Evolutionary conservation across 495 filamentous ascomycete genomes (phyloP), one percentile per base, ranked within the genome.

Genomic region (Friedmanniomyces endolithicus): DNA sequence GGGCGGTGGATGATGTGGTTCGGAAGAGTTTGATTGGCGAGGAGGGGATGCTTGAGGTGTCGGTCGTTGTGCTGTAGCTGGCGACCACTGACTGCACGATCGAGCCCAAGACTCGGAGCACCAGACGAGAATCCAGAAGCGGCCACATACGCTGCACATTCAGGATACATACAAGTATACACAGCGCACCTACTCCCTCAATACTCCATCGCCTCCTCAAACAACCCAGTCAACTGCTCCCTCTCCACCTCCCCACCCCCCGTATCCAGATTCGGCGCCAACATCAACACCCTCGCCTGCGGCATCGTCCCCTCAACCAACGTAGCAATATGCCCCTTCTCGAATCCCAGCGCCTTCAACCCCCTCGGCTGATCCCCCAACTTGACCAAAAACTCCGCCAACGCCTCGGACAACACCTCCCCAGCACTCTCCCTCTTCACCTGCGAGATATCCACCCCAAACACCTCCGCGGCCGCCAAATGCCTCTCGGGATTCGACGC

Each of bases 251-350:
- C 76, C 7, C 75, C 75, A 60, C 78, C 71, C 48, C 76, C 62
- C 65, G 81, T 81, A 56, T 78, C 79, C 60, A 97, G 68, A 46
- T 77, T 86, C 6, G 92, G 92, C 37, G 94, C 94, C 48, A 98
- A 69, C 86, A 89, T 90, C 69, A 97, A 65, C 46, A 98, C 92
- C 45, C 92, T 74, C 45, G 77, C 75, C 72, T 98, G 92, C 24
- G 92, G 92, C 45, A 98, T 79, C 23, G 92, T 97, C 1, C 92
- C 94, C 66, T 97, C 89, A 14, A 98, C 88, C 57, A 98, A 70
- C 3, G 69, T 78, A 24, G 88, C 84, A 12, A 98, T 71, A 73
- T 98, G 80, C 14, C 74, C 75, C 6, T 66, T 67, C 53, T 75
- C 75, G 66, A 95, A 97, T 0, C 92, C 92, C 37, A 98, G 66